Evolutionary conservation across 2,329 filamentous ascomycete genomes (phyloP).

Genomic region (Domatiomyces catenatus): DNA sequence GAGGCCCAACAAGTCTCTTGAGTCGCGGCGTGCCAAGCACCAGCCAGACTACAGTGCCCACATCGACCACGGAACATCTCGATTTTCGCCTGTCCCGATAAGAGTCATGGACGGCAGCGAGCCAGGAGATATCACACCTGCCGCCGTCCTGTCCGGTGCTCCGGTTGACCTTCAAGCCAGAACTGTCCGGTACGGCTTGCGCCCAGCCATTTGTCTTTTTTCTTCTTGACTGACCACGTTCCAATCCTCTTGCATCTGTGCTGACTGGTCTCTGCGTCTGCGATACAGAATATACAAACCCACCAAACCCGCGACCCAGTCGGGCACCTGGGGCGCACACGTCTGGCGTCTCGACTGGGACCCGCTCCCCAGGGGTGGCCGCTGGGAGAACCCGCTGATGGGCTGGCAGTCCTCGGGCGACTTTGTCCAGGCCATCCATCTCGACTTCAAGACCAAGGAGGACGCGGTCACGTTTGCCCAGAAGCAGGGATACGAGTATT

Average conservation of each 20-base stretch:
- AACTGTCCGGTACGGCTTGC: conserved; percentile 60
- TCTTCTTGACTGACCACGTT: background rate
- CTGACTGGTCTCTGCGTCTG: background rate
- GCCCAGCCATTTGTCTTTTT: background rate
- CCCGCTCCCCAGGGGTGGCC: conserved; percentile 73
- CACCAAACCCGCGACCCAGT: conserved; percentile 89
- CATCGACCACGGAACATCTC: conserved; percentile 76
- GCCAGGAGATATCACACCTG: conserved; percentile 56
- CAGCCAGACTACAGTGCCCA: conserved; percentile 67
- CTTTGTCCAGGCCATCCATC: conserved; percentile 81
- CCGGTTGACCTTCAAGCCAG: conserved; percentile 87
- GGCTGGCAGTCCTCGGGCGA: conserved; percentile 96
- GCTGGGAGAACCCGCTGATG: conserved; percentile 98
- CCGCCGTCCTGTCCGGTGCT: conserved; percentile 77
- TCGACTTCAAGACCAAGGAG: conserved; percentile 85
- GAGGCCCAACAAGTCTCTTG: conserved; percentile 32
- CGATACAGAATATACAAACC: conserved; percentile 69
- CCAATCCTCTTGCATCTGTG: background rate
- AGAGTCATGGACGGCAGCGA: conserved; percentile 84
- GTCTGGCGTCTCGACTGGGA: conserved; percentile 99
- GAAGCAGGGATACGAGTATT: conserved; percentile 99
- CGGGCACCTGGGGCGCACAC: conserved; percentile 67
- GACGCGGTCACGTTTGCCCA: conserved; percentile 90
- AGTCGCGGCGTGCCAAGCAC: conserved; percentile 43
- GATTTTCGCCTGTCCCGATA: conserved; percentile 82